phyloP scores from a whole-genome alignment of 1,139 yeast genomes.

The Saccharomyces pastorianus region DNA sequence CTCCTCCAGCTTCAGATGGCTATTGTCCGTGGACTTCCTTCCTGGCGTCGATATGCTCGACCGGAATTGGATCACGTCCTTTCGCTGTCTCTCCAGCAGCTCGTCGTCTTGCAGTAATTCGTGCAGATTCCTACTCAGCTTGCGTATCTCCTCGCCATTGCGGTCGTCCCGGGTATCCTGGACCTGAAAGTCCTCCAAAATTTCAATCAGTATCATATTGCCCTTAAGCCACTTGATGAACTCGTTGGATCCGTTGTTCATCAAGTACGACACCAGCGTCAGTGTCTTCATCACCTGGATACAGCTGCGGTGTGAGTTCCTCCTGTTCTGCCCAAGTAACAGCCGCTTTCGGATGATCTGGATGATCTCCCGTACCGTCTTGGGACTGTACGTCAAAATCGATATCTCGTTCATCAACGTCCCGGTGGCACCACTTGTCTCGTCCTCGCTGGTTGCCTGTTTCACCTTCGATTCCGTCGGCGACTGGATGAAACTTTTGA shows the following conservation, averaged over 20 bases:
- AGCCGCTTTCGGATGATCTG: slow-evolving; percentile 25
- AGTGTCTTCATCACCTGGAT: slow-evolving; percentile 27
- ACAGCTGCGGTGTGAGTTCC: slow-evolving; percentile 22
- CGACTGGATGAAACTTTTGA: slow-evolving; percentile 23
- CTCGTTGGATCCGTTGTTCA: slow-evolving; percentile 29
- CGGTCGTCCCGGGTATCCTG: slow-evolving; percentile 14
- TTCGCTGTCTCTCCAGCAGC: slow-evolving; percentile 24
- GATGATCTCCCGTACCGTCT: slow-evolving; percentile 26
- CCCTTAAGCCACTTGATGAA: slow-evolving; percentile 26
- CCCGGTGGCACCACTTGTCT: slow-evolving; percentile 26
- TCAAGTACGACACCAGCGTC: slow-evolving; percentile 24
- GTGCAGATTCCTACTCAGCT: slow-evolving; percentile 15
- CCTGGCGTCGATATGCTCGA: slow-evolving; percentile 32
- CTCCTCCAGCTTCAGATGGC: slow-evolving; percentile 18
- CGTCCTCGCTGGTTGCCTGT: slow-evolving; percentile 29
- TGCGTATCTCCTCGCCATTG: slow-evolving; percentile 23
- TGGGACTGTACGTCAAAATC: slow-evolving; percentile 28
- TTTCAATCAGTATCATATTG: slow-evolving; percentile 16
- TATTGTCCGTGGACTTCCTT: slow-evolving; percentile 29
- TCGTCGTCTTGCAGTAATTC: slow-evolving; percentile 20
- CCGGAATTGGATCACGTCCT: slow-evolving; percentile 25
- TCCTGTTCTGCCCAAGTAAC: slow-evolving; percentile 15
- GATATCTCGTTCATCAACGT: slow-evolving; percentile 31
- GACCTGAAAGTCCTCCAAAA: slow-evolving; percentile 14
- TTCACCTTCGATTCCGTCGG: slow-evolving; percentile 27